Evolutionary conservation across 345 rosid genomes (phyloP).

Genomic region (Triadica sebifera): DNA sequence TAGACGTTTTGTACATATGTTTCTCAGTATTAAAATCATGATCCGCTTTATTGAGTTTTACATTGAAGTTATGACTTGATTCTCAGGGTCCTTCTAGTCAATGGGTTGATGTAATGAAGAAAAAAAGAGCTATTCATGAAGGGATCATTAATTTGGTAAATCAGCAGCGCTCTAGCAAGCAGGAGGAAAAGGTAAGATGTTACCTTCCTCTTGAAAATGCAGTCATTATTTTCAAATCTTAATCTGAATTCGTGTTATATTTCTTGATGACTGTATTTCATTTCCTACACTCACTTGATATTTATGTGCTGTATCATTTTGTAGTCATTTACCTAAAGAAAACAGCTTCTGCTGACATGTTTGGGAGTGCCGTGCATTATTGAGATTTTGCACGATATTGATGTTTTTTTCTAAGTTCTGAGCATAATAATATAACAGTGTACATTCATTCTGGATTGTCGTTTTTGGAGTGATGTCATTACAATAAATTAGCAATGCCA

Average conservation of each 20-base stretch:
- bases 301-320: background rate
- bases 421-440: background rate
- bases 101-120: constrained; percentile 96
- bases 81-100: constrained; percentile 63
- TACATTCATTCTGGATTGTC: background rate
- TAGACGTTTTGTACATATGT: background rate
- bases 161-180: constrained; percentile 51
- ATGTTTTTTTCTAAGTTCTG: background rate
- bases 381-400: background rate
- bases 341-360: background rate
- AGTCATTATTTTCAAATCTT: background rate
- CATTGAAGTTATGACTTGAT: constrained; percentile 20
- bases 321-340: background rate
- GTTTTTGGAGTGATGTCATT: background rate
- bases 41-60: background rate
- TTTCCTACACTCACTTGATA: background rate
- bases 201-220: constrained; percentile 1
- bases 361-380: background rate
- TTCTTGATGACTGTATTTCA: background rate
- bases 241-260: background rate
- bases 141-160: constrained; percentile 63
- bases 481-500: background rate
- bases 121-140: constrained; percentile 82
- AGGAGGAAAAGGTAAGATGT: constrained; percentile 46
- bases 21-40: background rate